Percentiles rank a stretch among this genome's conserved stretches.
These are phyloP conservation scores for Rosa hybrid DNA, from an alignment of 331 rosid species.

Conservation along the genomic window DNA sequence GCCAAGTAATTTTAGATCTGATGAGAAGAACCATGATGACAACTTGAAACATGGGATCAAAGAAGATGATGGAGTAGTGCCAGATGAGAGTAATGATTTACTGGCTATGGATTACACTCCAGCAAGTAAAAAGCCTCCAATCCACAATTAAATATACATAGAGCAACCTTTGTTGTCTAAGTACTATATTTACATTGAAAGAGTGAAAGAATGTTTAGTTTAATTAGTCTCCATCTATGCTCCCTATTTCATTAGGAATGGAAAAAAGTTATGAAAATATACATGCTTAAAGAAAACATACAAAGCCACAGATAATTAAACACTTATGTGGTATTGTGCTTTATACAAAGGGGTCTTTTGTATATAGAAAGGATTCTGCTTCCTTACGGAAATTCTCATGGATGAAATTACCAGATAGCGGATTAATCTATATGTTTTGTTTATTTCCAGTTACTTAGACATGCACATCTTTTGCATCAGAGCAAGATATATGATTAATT, in stretches of 20 bases:
- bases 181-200: not conserved
- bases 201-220: not conserved
- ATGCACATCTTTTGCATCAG: not conserved
- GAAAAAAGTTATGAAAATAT: not conserved
- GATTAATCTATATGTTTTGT: not conserved
- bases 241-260: not conserved
- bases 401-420: not conserved
- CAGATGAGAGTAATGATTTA: slow-evolving; percentile 44
- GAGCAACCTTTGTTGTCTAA: not conserved
- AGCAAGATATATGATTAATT: not conserved
- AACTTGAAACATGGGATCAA: not conserved
- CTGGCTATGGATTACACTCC: slow-evolving; percentile 73
- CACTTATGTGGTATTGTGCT: not conserved
- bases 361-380: not conserved
- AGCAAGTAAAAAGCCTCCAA: slow-evolving; percentile 77
- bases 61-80: slow-evolving; percentile 29
- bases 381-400: not conserved
- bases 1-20: slow-evolving; percentile 7
- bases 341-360: not conserved
- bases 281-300: not conserved
- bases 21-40: slow-evolving; percentile 22
- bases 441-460: not conserved
- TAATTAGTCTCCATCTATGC: not conserved
- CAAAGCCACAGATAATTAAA: not conserved
- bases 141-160: slow-evolving; percentile 55